Conservation (phyloP, 2,329 filamentous ascomycete genomes). For the Fulvia fulva region DNA sequence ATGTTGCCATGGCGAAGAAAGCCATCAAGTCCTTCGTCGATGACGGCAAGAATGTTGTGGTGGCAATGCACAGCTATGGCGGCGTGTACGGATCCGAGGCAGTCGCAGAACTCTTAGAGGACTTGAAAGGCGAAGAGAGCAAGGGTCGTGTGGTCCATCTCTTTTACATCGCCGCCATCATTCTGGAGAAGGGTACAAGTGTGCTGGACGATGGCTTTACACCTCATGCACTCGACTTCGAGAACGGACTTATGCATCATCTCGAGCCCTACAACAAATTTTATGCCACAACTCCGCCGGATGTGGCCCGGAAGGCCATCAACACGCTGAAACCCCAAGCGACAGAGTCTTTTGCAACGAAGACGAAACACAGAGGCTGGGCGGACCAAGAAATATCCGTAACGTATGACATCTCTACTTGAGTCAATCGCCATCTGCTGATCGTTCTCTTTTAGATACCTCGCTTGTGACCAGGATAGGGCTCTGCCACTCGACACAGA, state of each 20-base stretch:
- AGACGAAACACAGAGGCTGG: constrained; percentile 12
- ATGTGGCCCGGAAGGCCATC: constrained; percentile 5
- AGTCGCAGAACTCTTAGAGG: constrained; percentile 12
- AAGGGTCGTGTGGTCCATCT: constrained; percentile 9
- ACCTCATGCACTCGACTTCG: not conserved
- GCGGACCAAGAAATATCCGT: constrained; percentile 12
- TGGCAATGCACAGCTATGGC: constrained; percentile 33
- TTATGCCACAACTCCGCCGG: constrained; percentile 5
- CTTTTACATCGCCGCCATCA: constrained; percentile 12
- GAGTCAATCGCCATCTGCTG: not conserved
- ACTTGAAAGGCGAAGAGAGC: not conserved
- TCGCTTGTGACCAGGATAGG: constrained; percentile 10
- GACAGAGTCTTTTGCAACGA: not conserved
- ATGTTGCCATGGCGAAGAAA: constrained; percentile 4
- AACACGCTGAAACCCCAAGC: not conserved
- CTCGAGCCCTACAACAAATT: constrained; percentile 10
- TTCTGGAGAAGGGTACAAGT: constrained; percentile 2
- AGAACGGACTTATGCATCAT: constrained; percentile 5
- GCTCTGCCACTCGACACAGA: constrained; percentile 6
- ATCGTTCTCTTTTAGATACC: not conserved
- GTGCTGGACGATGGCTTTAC: not conserved
- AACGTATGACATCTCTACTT: constrained; percentile 1
- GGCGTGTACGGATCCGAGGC: constrained; percentile 30
- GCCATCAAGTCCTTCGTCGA: constrained; percentile 18
- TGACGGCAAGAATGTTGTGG: constrained; percentile 23